Conservation (phyloP, 768 basidiomycete species). For the Russula emetica region DNA sequence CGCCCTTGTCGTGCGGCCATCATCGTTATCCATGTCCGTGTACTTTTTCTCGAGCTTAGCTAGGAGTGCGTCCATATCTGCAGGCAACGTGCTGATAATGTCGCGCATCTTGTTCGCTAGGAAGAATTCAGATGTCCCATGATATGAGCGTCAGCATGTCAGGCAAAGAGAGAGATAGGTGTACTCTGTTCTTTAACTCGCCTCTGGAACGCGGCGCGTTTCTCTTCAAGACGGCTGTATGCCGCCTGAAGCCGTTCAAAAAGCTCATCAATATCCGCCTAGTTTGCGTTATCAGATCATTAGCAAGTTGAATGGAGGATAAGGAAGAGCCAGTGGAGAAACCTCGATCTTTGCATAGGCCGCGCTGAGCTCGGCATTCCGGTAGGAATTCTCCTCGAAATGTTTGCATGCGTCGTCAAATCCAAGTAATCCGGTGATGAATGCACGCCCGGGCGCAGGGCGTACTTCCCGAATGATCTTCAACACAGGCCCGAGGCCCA, state of each 20-base stretch:
- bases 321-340: neutral
- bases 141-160: neutral
- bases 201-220: neutral
- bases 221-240: slow-evolving; percentile 11
- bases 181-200: slow-evolving; percentile 20
- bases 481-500: slow-evolving; percentile 6
- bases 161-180: neutral
- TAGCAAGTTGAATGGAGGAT: neutral
- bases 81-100: slow-evolving; percentile 7
- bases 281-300: neutral
- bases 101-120: slow-evolving; percentile 21
- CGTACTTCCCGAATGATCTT: neutral
- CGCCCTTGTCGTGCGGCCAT: neutral
- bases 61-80: slow-evolving; percentile 10
- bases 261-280: slow-evolving; percentile 5
- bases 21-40: neutral
- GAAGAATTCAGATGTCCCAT: too few relatives aligned
- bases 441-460: slow-evolving; percentile 12
- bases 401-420: slow-evolving; percentile 22
- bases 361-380: neutral
- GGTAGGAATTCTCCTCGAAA: slow-evolving; percentile 9
- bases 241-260: slow-evolving; percentile 9
- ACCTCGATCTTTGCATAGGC: slow-evolving; percentile 21
- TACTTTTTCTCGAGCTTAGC: slow-evolving; percentile 8
- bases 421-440: slow-evolving; percentile 15